phyloP scores from a whole-genome alignment of 1,139 yeast genomes.

The Yamadazyma mexicana region DNA sequence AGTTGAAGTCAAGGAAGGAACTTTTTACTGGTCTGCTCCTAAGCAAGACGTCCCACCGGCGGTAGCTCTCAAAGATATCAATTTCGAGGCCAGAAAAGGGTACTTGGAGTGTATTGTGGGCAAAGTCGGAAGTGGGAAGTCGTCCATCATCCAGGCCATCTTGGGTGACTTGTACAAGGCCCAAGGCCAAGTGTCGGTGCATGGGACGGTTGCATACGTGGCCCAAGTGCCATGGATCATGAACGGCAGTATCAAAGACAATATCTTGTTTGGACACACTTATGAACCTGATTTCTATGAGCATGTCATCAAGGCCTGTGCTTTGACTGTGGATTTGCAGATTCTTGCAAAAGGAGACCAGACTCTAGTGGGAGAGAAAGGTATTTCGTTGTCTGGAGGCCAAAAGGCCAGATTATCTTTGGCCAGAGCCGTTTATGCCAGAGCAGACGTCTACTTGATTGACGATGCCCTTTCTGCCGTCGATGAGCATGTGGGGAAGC shows the following conservation, averaged over 20 bases:
- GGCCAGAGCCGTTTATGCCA: constrained; percentile 93
- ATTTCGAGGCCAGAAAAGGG: constrained; percentile 73
- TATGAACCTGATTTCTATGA: constrained; percentile 80
- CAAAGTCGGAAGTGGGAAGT: constrained; percentile 90
- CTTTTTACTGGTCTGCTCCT: constrained; percentile 85
- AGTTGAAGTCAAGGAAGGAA: constrained; percentile 68
- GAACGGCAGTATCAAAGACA: constrained; percentile 90
- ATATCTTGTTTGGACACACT: constrained; percentile 84
- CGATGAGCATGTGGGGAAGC: constrained; percentile 92
- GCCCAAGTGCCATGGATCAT: constrained; percentile 93
- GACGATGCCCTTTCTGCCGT: constrained; percentile 87
- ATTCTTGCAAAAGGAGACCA: constrained; percentile 84
- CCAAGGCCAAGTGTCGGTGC: constrained; percentile 70
- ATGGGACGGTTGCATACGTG: constrained; percentile 86
- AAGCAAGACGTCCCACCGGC: constrained; percentile 57
- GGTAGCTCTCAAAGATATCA: constrained; percentile 72
- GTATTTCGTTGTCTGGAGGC: constrained; percentile 94
- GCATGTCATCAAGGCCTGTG: constrained; percentile 84
- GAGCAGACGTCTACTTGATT: constrained; percentile 86
- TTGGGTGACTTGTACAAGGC: constrained; percentile 84
- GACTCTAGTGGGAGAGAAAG: constrained; percentile 95
- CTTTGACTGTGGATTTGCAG: constrained; percentile 74
- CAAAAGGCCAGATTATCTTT: constrained; percentile 92
- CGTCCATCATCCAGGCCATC: constrained; percentile 79
- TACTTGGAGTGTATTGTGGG: constrained; percentile 88